Base-by-base conservation (phyloP, 1,284 basidiomycete species). In the Moniliella sp. region DNA sequence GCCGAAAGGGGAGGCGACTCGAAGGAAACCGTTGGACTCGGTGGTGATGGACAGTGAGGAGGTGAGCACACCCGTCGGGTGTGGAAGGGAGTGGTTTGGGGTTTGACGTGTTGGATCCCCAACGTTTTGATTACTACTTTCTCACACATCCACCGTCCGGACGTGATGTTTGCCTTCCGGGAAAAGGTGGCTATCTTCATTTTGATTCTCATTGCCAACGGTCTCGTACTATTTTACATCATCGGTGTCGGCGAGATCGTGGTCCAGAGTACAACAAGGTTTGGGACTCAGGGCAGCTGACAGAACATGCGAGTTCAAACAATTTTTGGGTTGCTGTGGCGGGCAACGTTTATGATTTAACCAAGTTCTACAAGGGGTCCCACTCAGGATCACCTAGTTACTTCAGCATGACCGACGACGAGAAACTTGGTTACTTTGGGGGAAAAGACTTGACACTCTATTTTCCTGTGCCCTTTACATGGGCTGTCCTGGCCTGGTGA, bases 171-270 rank as follows among this genome's bases (percentile, higher is more conserved):
- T 63, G 91, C 91, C 1, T 99, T 91, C 91, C 72, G 91, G 48
- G 91, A 99, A 64, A 99, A 97, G 67, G 74, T 93, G 39, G 74
- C 84, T 4, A 69, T 99, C 5, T 93, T 84, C 64, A 68, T 75
- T 61, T 71, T 94, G 54, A 91, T 97, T 57, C 78, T 83, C 33
- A 48, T 73, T 37, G 18, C 81, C 50, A 94, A 91, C 64, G 75
- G 59, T 4, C 53, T 73, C 45, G 72, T 94, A 14, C 43, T 53
- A 28, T 59, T 59, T 38, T 57, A 57, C 42, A 88, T 94, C 61
- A 68, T 88, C 60, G 70, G 72, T 34, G 86, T 94, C 48, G 86
- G 84, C 12, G 66, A 68, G 21, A 64, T 97, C 4, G 68, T 94
- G 18, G 88, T 56, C 88, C 91, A 2, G 65, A 84, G 51, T 76